Conservation (phyloP, 176 grass and related monocot genomes). For the Aegilops sharonensis region DNA sequence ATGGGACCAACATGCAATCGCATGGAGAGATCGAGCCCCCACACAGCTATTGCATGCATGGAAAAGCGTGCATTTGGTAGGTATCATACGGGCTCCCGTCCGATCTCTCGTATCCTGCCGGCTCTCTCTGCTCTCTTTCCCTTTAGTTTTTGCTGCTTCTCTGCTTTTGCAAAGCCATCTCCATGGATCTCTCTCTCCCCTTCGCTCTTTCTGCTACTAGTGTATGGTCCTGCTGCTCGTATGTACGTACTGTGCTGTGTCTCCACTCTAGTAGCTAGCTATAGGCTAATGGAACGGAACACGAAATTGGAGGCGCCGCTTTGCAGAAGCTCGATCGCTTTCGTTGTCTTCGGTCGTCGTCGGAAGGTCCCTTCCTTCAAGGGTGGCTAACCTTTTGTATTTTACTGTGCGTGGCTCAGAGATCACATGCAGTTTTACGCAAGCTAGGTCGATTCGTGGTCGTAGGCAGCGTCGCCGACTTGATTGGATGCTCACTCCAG, state of each 20-base stretch:
- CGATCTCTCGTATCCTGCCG: slow-evolving; percentile 15
- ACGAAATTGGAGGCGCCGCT: slow-evolving; percentile 6
- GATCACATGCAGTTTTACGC: not conserved
- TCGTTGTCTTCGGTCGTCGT: not conserved
- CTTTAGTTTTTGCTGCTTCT: not conserved
- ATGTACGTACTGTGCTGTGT: not conserved
- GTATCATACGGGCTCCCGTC: slow-evolving; percentile 22
- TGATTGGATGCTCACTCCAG: not conserved
- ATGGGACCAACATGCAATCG: not conserved
- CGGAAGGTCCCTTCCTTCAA: not conserved
- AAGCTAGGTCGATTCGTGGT: not conserved
- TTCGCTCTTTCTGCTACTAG: not conserved
- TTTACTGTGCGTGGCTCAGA: not conserved
- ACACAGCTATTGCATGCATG: slow-evolving; percentile 21
- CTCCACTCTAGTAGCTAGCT: not conserved
- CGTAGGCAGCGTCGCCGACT: not conserved
- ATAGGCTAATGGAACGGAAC: not conserved
- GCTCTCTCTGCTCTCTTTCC: not conserved
- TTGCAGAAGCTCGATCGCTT: slow-evolving; percentile 35
- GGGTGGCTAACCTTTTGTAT: not conserved
- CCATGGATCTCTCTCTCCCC: not conserved
- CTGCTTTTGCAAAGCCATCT: slow-evolving; percentile 28
- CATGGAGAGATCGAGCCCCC: slow-evolving; percentile 9
- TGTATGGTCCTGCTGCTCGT: slow-evolving; percentile 23
- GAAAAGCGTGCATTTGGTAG: slow-evolving; percentile 45